Percentiles rank a stretch among this genome's conserved stretches.
Conservation (phyloP, 2,329 filamentous ascomycete species). For the Dichotomopilus funicola region DNA sequence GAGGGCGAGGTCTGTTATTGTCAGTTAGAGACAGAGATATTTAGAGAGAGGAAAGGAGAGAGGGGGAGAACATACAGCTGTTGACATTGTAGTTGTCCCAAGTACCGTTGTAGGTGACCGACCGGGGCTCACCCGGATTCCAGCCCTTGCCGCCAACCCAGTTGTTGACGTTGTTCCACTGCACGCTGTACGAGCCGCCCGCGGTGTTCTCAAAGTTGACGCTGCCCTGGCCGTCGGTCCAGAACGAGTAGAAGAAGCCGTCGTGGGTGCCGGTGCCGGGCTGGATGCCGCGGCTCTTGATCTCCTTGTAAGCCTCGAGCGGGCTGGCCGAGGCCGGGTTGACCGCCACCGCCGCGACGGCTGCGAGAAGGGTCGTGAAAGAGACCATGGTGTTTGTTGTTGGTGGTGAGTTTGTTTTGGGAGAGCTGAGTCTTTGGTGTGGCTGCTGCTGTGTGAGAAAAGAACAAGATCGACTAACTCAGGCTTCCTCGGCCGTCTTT, state of each 20-base stretch:
- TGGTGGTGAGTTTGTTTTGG: neutral
- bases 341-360: neutral
- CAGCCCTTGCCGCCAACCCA: conserved; percentile 53
- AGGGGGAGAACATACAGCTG: neutral
- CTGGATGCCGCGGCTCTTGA: neutral
- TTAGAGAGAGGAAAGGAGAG: too few relatives aligned
- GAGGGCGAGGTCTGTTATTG: conserved; percentile 24
- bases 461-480: too few relatives aligned
- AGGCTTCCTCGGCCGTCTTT: too few relatives aligned
- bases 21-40: conserved; percentile 11
- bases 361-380: conserved; percentile 2
- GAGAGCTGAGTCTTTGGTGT: neutral
- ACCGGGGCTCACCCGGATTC: conserved; percentile 37
- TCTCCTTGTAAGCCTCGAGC: neutral
- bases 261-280: conserved; percentile 27
- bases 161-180: conserved; percentile 41
- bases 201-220: conserved; percentile 37
- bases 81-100: conserved; percentile 6
- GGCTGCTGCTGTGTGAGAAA: neutral
- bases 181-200: conserved; percentile 35
- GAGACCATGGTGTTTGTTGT: neutral
- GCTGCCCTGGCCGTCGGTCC: conserved; percentile 35
- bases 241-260: conserved; percentile 41
- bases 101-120: conserved; percentile 1
- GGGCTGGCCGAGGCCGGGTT: neutral